These are phyloP conservation scores for Verticillium klebahnii DNA, from an alignment of 2,329 filamentous ascomycete species.

Conservation along the genomic window DNA sequence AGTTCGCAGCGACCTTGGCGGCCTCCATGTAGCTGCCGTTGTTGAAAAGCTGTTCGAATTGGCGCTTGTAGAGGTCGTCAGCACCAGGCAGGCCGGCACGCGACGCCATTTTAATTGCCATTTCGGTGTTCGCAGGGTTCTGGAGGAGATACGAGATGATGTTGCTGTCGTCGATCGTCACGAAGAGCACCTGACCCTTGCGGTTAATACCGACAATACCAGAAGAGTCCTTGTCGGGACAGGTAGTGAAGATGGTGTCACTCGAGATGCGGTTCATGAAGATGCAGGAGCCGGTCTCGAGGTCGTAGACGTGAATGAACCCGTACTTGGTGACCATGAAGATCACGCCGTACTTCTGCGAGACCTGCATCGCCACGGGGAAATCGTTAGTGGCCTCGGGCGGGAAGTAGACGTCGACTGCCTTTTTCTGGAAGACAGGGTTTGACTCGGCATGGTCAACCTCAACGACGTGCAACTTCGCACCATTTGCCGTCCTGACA, in stretches of 20 bases:
- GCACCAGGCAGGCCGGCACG: slow-evolving; percentile 90
- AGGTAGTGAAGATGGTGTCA: slow-evolving; percentile 97
- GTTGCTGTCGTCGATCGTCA: slow-evolving; percentile 86
- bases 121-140: slow-evolving; percentile 88
- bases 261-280: slow-evolving; percentile 99
- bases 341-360: slow-evolving; percentile 91
- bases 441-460: slow-evolving; percentile 91
- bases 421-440: slow-evolving; percentile 88
- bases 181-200: slow-evolving; percentile 93
- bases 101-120: slow-evolving; percentile 95
- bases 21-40: slow-evolving; percentile 80
- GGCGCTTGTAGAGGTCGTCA: slow-evolving; percentile 85
- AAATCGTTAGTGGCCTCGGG: slow-evolving; percentile 95
- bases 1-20: slow-evolving; percentile 94
- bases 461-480: slow-evolving; percentile 96
- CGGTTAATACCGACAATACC: slow-evolving; percentile 95
- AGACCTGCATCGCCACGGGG: slow-evolving; percentile 96
- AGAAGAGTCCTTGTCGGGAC: slow-evolving; percentile 74
- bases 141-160: slow-evolving; percentile 94
- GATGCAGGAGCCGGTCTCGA: slow-evolving; percentile 91
- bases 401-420: slow-evolving; percentile 96
- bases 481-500: slow-evolving; percentile 81
- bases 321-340: slow-evolving; percentile 98
- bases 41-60: slow-evolving; percentile 84
- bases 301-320: slow-evolving; percentile 97